phyloP scores from a whole-genome alignment of 2,329 filamentous ascomycete species.

The Botryotinia narcissicola region DNA sequence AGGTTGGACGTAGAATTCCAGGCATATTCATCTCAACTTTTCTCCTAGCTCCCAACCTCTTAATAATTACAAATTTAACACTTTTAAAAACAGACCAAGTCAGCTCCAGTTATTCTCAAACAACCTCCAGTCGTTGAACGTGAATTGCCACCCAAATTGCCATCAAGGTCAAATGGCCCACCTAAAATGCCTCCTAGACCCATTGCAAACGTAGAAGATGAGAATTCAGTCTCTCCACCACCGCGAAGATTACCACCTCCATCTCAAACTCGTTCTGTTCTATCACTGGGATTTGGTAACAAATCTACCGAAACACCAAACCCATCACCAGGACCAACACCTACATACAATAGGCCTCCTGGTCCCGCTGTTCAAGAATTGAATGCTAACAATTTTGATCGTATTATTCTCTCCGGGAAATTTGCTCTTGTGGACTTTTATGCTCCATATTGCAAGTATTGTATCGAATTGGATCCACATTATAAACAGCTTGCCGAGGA shows the following conservation, averaged over 20 bases:
- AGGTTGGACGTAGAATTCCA: background rate
- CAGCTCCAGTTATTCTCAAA: conserved; percentile 39
- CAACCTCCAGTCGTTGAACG: conserved; percentile 28
- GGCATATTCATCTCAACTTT: background rate
- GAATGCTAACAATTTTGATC: conserved; percentile 83
- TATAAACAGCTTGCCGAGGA: conserved; percentile 83
- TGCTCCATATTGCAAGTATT: conserved; percentile 96
- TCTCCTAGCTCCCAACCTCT: background rate
- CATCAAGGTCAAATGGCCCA: conserved; percentile 41
- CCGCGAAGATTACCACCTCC: conserved; percentile 32
- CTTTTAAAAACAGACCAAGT: conserved; percentile 37
- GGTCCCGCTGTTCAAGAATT: conserved; percentile 69
- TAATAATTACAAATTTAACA: background rate
- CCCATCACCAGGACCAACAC: conserved; percentile 24
- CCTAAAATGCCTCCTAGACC: conserved; percentile 51
- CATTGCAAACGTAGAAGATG: conserved; percentile 27
- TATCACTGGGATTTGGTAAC: conserved; percentile 34
- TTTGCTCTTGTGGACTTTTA: conserved; percentile 96
- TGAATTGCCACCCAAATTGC: conserved; percentile 33
- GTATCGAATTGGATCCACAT: conserved; percentile 84
- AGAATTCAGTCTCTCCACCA: conserved; percentile 23
- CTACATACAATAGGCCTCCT: conserved; percentile 21
- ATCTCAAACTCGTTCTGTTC: conserved; percentile 24
- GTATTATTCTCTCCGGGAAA: conserved; percentile 83
- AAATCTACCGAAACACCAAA: conserved; percentile 29